Conservation (phyloP, 208 protist species). For the Leishmania amazonensis region DNA sequence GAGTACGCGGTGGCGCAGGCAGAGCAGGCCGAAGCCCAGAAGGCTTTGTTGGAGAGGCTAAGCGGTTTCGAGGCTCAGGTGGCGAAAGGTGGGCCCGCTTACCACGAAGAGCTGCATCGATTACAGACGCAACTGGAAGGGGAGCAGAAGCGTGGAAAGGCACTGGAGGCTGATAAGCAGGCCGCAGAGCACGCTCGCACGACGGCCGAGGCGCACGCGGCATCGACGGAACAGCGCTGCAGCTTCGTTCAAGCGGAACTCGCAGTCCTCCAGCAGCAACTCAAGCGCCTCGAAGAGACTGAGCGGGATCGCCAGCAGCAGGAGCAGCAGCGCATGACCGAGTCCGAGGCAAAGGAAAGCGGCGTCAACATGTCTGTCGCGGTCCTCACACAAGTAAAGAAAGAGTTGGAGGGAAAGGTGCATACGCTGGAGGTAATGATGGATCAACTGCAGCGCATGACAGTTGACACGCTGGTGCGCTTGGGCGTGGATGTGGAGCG, state of each 20-base stretch:
- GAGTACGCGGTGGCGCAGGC: conserved; percentile 5
- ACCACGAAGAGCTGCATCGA: not conserved
- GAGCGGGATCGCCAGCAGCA: not conserved
- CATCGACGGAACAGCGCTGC: conserved; percentile 1
- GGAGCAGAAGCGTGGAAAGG: not conserved
- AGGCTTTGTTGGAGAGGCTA: conserved; percentile 4
- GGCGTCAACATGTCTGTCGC: conserved; percentile 15
- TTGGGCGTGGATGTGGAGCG: conserved; percentile 27
- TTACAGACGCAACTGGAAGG: not conserved
- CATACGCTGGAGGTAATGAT: conserved; percentile 27
- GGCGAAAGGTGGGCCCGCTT: not conserved
- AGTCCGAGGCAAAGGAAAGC: conserved; percentile 12
- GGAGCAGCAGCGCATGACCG: not conserved
- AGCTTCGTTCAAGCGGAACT: not conserved
- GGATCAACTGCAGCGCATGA: conserved; percentile 26
- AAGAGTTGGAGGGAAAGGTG: conserved; percentile 25
- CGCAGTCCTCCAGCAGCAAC: conserved; percentile 4
- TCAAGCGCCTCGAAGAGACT: conserved; percentile 1
- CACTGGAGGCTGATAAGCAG: conserved; percentile 5
- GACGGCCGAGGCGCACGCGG: conserved; percentile 12
- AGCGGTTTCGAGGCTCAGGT: not conserved
- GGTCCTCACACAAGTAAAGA: conserved; percentile 13
- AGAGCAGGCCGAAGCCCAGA: conserved; percentile 5
- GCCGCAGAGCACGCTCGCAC: not conserved
- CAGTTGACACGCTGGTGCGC: conserved; percentile 31